These are phyloP conservation scores for Solanum neorickii DNA, from an alignment of 257 asterid species.

Conservation along the genomic window DNA sequence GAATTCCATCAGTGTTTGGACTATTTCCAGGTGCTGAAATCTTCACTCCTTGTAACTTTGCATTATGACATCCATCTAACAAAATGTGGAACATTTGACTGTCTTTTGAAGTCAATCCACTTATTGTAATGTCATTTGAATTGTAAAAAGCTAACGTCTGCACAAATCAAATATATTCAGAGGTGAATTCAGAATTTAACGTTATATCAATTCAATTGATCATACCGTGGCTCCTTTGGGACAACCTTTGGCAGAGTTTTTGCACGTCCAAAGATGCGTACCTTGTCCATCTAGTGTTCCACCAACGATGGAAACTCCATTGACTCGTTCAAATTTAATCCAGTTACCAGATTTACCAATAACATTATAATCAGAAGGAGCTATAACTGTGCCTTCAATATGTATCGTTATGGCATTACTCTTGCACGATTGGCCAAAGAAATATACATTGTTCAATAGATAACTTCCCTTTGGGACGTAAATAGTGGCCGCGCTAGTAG, in stretches of 20 bases:
- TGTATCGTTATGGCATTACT: slow-evolving; percentile 19
- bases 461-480: slow-evolving; percentile 44
- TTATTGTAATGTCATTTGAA: slow-evolving; percentile 29
- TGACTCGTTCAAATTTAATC: slow-evolving; percentile 31
- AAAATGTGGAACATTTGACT: slow-evolving; percentile 50
- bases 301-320: slow-evolving; percentile 33
- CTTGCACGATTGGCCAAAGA: slow-evolving; percentile 36
- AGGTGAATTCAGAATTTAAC: neutral
- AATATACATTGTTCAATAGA: slow-evolving; percentile 6
- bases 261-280: slow-evolving; percentile 48
- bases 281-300: slow-evolving; percentile 61
- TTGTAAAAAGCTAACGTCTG: slow-evolving; percentile 34
- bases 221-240: slow-evolving; percentile 51
- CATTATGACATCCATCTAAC: slow-evolving; percentile 30
- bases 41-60: slow-evolving; percentile 15
- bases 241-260: slow-evolving; percentile 26
- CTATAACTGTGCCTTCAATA: slow-evolving; percentile 37
- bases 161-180: neutral
- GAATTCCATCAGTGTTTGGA: slow-evolving; percentile 56
- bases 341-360: slow-evolving; percentile 20
- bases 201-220: neutral
- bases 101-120: slow-evolving; percentile 28
- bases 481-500: slow-evolving; percentile 24
- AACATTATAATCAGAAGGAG: slow-evolving; percentile 34
- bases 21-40: slow-evolving; percentile 25